Evolutionary conservation across 345 rosid species (phyloP), one percentile per base, ranked within the genome.

Genomic region (Euclidium syriacum): DNA sequence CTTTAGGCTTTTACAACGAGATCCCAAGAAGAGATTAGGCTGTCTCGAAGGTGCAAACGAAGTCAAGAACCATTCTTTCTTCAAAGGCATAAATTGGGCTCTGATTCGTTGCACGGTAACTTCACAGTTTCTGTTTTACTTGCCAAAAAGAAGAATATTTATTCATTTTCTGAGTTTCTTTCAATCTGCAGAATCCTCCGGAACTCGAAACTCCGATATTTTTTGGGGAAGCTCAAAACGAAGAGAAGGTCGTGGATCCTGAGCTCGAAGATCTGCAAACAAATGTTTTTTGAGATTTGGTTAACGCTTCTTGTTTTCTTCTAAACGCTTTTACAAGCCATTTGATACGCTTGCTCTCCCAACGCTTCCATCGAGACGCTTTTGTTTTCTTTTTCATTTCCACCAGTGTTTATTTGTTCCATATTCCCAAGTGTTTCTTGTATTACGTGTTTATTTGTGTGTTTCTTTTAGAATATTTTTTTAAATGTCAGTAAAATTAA

Each of bases 1-100:
- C 63, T 82, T 82, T 77, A 58, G 86, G 30, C 70, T 92, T 65
- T 63, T 92, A 75, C 91, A 87, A 61, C 77, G 86, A 75, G 95
- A 92, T 72, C 94, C 95, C n/a, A 85, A 82, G 67, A 76, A 43
- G 65, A 85, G 98, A 73, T 61, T 89, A 74, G 96, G 91, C 6
- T 82, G 94, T 12, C 77, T 57, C 2, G 94, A 85, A 82, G 98
- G 96, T 61, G 86, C 90, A n/a, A 85, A 77, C 4, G 96, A 87
- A 56, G 69, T 92, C 26, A 92, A 92, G 78, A 58, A 75, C n/a
- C 98, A 92, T 68, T 75, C 89, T 6, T 89, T 82, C 79, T 92
- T 89, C 77, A 86, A 74, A 26, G 91, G 88, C 22, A 43, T 82
- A 67, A 87, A 85, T 36, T 92, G 96, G 96, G 94, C 98, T 64